Percentiles rank a stretch among this genome's conserved stretches.
phyloP scores from a whole-genome alignment of 164 flowering plant species.

The Echeveria elegans region DNA sequence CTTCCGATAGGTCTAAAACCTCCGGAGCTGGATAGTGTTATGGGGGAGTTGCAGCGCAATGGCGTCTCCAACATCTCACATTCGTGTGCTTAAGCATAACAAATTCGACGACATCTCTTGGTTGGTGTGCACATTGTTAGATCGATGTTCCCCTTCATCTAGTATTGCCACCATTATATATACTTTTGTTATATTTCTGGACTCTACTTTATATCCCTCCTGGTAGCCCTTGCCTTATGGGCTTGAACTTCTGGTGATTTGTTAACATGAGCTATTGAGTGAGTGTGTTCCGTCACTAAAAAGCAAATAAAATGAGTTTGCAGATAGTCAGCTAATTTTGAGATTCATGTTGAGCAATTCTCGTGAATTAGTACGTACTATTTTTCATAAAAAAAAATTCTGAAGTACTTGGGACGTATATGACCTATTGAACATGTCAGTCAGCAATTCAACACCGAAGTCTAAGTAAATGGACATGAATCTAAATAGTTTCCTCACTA shows the following conservation, averaged over 20 bases:
- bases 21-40: constrained; percentile 63
- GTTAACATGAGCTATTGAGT: not conserved
- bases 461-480: no score
- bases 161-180: constrained; percentile 8
- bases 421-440: no score
- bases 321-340: no score
- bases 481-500: no score
- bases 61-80: constrained; percentile 78
- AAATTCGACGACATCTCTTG: constrained; percentile 28
- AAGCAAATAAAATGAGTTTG: not conserved
- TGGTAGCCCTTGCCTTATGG: not conserved
- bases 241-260: not conserved
- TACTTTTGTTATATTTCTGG: not conserved
- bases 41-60: constrained; percentile 70
- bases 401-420: no score
- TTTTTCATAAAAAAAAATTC: no score
- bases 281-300: not conserved
- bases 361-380: no score
- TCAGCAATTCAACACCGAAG: no score
- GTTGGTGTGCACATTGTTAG: not conserved
- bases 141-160: constrained; percentile 2
- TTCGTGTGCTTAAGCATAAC: constrained; percentile 12
- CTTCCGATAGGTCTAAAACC: constrained; percentile 95
- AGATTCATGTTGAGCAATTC: no score
- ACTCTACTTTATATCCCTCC: not conserved